These are phyloP conservation scores for Yamadazyma tumulicola DNA, from an alignment of 805 yeast genomes.

Conservation along the genomic window DNA sequence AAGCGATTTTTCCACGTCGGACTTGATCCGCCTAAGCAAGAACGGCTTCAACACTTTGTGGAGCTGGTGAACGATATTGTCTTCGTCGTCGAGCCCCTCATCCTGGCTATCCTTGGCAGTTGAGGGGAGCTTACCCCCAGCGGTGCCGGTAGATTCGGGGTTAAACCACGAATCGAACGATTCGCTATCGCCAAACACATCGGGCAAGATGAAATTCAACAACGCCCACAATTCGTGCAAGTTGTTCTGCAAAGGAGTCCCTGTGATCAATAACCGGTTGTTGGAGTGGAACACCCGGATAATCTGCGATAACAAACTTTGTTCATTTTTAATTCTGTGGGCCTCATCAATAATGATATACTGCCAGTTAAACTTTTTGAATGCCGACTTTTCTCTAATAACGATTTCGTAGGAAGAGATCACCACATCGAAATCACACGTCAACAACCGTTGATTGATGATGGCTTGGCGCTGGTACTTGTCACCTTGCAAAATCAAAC, in stretches of 20 bases:
- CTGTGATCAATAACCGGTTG: conserved; percentile 70
- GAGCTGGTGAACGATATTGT: conserved; percentile 57
- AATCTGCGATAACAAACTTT: conserved; percentile 67
- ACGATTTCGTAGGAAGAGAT: conserved; percentile 75
- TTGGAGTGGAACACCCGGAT: conserved; percentile 68
- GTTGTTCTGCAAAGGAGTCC: conserved; percentile 80
- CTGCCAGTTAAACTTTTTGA: conserved; percentile 69
- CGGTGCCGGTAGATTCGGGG: no score
- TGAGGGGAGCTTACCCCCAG: no score
- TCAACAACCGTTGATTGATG: conserved; percentile 46
- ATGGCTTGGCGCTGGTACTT: conserved; percentile 61
- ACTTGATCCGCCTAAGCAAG: conserved; percentile 68
- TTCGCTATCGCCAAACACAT: conserved; percentile 69
- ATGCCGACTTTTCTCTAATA: conserved; percentile 65
- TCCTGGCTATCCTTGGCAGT: no score
- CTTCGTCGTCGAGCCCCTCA: conserved; percentile 20
- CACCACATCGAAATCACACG: conserved; percentile 69
- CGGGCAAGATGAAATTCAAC: conserved; percentile 72
- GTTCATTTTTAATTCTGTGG: conserved; percentile 78
- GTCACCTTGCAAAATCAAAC: conserved; percentile 70
- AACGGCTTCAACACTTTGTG: conserved; percentile 78
- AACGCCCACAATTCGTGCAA: conserved; percentile 81
- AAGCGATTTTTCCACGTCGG: conserved; percentile 77
- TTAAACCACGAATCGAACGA: conserved; percentile 75
- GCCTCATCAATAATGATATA: conserved; percentile 81